A percentile compares a stretch with the other conserved stretches of the same genome.
Conservation (phyloP, 1,284 basidiomycete genomes). For the Ganoderma boninense region DNA sequence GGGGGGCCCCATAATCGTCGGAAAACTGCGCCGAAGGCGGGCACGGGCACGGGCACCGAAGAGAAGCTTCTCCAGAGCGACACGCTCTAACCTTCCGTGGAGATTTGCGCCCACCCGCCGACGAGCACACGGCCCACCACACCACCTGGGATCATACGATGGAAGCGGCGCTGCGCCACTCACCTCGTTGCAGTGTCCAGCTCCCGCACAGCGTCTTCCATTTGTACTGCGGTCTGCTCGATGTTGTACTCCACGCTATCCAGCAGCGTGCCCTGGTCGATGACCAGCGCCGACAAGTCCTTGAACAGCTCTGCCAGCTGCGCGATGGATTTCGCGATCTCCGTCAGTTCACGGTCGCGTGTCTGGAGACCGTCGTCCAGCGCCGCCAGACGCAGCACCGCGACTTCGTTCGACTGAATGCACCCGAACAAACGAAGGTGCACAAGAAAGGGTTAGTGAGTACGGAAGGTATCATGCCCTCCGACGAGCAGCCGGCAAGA, state of each 20-base stretch:
- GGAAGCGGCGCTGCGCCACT: conserved; percentile 39
- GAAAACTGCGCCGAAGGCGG: conserved; percentile 1
- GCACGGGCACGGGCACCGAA: neutral
- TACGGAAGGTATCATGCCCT: conserved; percentile 23
- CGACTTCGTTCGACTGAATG: conserved; percentile 47
- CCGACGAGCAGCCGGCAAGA: conserved; percentile 36
- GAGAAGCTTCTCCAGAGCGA: neutral
- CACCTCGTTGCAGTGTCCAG: conserved; percentile 84
- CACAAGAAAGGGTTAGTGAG: conserved; percentile 2
- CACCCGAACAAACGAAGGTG: conserved; percentile 15
- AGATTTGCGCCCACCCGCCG: conserved; percentile 5
- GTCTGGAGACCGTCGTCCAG: conserved; percentile 62
- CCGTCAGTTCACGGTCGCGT: conserved; percentile 83
- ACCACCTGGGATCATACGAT: conserved; percentile 7
- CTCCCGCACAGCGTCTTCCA: conserved; percentile 88
- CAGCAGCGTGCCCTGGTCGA: conserved; percentile 97
- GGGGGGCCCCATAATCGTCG: neutral
- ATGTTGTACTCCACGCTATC: conserved; percentile 99
- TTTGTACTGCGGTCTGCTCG: conserved; percentile 86
- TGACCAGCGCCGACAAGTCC: conserved; percentile 91
- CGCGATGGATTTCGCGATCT: conserved; percentile 93
- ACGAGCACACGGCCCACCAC: conserved; percentile 12
- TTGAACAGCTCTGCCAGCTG: conserved; percentile 96
- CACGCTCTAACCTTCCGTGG: conserved; percentile 6
- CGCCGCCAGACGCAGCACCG: conserved; percentile 47